These are phyloP conservation scores for Tetraselmis striata DNA, from an alignment of 139 green algal genomes.

Conservation along the genomic window DNA sequence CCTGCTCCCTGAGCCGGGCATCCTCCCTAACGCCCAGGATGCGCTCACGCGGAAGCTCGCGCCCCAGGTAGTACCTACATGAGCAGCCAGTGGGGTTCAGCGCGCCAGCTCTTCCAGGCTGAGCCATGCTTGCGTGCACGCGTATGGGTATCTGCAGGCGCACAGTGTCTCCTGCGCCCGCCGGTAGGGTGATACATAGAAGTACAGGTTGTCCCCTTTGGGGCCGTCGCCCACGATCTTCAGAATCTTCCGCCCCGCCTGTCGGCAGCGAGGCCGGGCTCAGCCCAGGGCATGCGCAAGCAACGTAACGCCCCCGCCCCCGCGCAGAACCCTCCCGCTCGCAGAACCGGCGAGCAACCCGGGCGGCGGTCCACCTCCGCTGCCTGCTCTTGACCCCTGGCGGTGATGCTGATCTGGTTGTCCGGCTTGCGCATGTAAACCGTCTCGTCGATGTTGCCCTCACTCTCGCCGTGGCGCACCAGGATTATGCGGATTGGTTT, in stretches of 20 bases:
- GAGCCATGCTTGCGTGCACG: no score
- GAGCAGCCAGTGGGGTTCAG: conserved; percentile 19
- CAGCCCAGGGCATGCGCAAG: no score
- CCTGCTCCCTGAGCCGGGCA: conserved; percentile 40
- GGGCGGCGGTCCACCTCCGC: background rate
- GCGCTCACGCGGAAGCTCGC: conserved; percentile 16
- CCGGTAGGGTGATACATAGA: conserved; percentile 25
- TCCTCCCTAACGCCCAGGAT: conserved; percentile 32
- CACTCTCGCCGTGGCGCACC: conserved; percentile 33
- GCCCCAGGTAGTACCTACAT: conserved; percentile 6
- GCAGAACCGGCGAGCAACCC: no score
- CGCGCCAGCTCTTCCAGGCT: no score
- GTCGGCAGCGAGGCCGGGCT: no score
- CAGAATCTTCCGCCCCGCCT: conserved; percentile 10
- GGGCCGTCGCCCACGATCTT: conserved; percentile 8
- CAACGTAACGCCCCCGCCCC: no score
- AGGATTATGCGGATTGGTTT: conserved; percentile 32
- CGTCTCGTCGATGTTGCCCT: conserved; percentile 38
- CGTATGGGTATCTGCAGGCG: no score
- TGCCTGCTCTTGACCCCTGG: conserved; percentile 18
- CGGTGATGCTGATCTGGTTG: conserved; percentile 33
- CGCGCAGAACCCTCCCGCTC: no score
- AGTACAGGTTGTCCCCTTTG: conserved; percentile 14
- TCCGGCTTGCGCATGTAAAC: conserved; percentile 35
- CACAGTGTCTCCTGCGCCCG: conserved; percentile 23